Evolutionary conservation across 2,329 filamentous ascomycete species (phyloP).

Genomic region (Xylaria sp.): DNA sequence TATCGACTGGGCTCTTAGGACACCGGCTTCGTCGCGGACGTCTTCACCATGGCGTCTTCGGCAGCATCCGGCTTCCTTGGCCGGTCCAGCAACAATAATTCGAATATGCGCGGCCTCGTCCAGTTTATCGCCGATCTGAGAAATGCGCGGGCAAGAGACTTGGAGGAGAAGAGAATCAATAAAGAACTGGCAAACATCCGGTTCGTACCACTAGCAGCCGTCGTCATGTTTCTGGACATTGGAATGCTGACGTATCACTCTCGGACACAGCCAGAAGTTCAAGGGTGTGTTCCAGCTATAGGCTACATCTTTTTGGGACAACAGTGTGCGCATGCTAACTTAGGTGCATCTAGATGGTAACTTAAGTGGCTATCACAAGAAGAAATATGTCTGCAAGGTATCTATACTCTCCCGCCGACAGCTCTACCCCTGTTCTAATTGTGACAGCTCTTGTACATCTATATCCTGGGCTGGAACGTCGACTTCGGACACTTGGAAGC

Average conservation of each 20-base stretch:
- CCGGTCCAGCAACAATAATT: conserved; percentile 71
- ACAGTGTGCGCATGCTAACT: conserved; percentile 40
- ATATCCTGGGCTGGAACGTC: conserved; percentile 98
- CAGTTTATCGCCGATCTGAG: conserved; percentile 98
- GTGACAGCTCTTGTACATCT: conserved; percentile 90
- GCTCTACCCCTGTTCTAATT: conserved; percentile 24
- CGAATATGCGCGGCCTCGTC: conserved; percentile 84
- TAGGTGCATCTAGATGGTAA: conserved; percentile 71
- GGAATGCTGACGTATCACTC: conserved; percentile 35
- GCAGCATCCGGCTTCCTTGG: conserved; percentile 68
- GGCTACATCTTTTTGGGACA: not conserved
- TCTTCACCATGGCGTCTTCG: conserved; percentile 63
- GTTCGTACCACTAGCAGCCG: conserved; percentile 54
- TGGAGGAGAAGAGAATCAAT: conserved; percentile 99
- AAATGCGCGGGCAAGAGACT: conserved; percentile 91
- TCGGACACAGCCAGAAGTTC: conserved; percentile 80
- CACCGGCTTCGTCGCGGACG: conserved; percentile 38
- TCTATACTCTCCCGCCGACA: conserved; percentile 46
- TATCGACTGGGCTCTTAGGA: conserved; percentile 32
- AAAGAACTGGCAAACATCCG: conserved; percentile 99
- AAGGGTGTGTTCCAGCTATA: conserved; percentile 66
- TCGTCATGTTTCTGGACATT: not conserved
- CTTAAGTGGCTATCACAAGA: conserved; percentile 96
- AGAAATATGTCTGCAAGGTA: conserved; percentile 99
- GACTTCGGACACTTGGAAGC: conserved; percentile 99